A percentile compares a stretch with the other conserved stretches of the same genome.
Evolutionary conservation across 225 moss, liverwort and hornwort genomes (phyloP).

Genomic region (Physcomitrium patens): DNA sequence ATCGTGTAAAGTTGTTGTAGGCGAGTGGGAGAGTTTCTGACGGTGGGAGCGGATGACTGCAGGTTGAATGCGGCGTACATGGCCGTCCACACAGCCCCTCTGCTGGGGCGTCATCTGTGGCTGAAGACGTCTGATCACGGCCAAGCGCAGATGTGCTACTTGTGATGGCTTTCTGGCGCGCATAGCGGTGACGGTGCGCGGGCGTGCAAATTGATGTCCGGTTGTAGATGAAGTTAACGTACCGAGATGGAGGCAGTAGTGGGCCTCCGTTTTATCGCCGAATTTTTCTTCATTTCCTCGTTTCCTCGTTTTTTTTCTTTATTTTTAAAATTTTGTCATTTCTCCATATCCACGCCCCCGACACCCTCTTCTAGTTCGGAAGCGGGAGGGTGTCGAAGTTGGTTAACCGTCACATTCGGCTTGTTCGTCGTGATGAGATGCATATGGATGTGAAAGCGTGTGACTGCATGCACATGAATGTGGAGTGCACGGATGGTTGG

Average conservation of each 20-base stretch:
- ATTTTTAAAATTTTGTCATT: neutral
- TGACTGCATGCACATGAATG: no score
- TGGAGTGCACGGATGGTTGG: no score
- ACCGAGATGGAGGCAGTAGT: constrained; percentile 38
- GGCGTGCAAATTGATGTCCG: constrained; percentile 26
- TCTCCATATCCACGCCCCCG: no score
- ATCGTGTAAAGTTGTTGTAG: no score
- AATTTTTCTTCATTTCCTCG: neutral
- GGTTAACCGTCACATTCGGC: no score
- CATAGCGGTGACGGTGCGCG: constrained; percentile 18
- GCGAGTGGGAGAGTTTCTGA: constrained; percentile 18
- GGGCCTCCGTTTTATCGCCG: constrained; percentile 20
- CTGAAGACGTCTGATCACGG: constrained; percentile 98
- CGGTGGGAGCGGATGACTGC: constrained; percentile 44
- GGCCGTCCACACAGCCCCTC: constrained; percentile 86
- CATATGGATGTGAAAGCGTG: no score
- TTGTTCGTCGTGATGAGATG: no score
- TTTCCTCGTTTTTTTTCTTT: neutral
- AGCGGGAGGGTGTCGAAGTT: no score
- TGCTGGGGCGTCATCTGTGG: constrained; percentile 98
- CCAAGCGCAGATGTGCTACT: constrained; percentile 77
- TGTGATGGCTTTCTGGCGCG: constrained; percentile 18
- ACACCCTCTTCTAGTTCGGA: no score
- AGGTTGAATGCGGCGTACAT: constrained; percentile 98
- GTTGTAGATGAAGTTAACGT: constrained; percentile 36